Evolutionary conservation across 805 yeast species (phyloP).

Genomic region (Candida namnaoensis): DNA sequence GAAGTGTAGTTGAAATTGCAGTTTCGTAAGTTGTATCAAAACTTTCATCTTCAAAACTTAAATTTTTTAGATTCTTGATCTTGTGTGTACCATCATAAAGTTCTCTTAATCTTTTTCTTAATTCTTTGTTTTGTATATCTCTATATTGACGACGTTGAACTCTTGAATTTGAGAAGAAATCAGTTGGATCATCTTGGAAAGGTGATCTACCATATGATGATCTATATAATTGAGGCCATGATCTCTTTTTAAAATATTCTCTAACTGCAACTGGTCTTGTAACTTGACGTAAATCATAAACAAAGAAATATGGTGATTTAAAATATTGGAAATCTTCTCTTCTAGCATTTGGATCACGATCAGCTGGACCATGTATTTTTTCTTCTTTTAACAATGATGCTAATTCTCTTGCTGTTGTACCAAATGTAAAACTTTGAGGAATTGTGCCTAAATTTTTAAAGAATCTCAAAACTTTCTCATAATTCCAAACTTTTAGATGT

Average conservation of each 20-base stretch:
- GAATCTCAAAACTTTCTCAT: conserved; percentile 77
- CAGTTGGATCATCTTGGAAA: conserved; percentile 54
- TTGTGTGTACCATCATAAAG: conserved; percentile 4
- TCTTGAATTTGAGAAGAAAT: conserved; percentile 28
- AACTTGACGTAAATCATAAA: conserved; percentile 71
- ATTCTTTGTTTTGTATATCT: conserved; percentile 24
- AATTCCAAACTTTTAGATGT: conserved; percentile 76
- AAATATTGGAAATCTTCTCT: conserved; percentile 83
- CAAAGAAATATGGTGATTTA: conserved; percentile 62
- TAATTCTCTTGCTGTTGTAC: conserved; percentile 26
- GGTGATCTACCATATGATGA: conserved; percentile 77
- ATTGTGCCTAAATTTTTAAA: conserved; percentile 50
- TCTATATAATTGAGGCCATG: conserved; percentile 52
- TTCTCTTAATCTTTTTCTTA: conserved; percentile 25
- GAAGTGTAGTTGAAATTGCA: conserved; percentile 1
- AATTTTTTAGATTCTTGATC: no score
- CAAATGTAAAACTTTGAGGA: conserved; percentile 6
- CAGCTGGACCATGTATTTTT: conserved; percentile 77
- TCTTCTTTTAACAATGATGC: conserved; percentile 74
- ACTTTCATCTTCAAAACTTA: background rate
- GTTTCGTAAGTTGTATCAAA: background rate
- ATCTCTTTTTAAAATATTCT: conserved; percentile 52
- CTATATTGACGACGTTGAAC: conserved; percentile 21
- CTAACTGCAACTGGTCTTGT: conserved; percentile 75
- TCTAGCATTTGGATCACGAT: conserved; percentile 78